phyloP scores from a whole-genome alignment of 306 rosid genomes.

The Medicago ruthenica region DNA sequence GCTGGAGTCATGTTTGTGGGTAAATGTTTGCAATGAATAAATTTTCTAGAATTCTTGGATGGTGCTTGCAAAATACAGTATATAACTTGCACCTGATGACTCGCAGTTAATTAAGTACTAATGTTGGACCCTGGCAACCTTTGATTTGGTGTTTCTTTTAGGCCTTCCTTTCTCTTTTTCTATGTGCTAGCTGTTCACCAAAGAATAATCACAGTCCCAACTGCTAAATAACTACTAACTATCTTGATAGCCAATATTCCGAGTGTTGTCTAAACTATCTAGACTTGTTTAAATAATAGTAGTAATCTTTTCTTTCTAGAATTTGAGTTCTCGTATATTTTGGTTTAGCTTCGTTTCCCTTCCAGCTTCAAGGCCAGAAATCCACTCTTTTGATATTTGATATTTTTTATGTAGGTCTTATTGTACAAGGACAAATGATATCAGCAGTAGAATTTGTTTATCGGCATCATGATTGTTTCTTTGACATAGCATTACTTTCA shows the following conservation, averaged over 20 bases:
- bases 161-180: constrained; percentile 28
- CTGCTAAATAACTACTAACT: constrained; percentile 19
- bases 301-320: constrained; percentile 11
- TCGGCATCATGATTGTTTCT: constrained; percentile 82
- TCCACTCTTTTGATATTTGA: constrained; percentile 33
- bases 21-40: constrained; percentile 20
- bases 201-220: constrained; percentile 6
- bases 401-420: constrained; percentile 66
- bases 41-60: constrained; percentile 1
- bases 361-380: constrained; percentile 36
- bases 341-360: constrained; percentile 37
- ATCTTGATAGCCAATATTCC: constrained; percentile 15
- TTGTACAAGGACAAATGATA: constrained; percentile 77
- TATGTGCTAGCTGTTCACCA: constrained; percentile 1
- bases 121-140: constrained; percentile 17
- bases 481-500: constrained; percentile 81
- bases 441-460: constrained; percentile 76
- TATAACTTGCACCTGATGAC: constrained; percentile 14
- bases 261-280: constrained; percentile 23
- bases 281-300: constrained; percentile 3
- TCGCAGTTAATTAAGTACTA: constrained; percentile 1
- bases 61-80: constrained; percentile 26
- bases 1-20: constrained; percentile 18
- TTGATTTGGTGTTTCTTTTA: constrained; percentile 14
- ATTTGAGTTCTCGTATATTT: not conserved